Base-by-base conservation (phyloP, 2,329 filamentous ascomycete species). In the Fusarium mangiferae region DNA sequence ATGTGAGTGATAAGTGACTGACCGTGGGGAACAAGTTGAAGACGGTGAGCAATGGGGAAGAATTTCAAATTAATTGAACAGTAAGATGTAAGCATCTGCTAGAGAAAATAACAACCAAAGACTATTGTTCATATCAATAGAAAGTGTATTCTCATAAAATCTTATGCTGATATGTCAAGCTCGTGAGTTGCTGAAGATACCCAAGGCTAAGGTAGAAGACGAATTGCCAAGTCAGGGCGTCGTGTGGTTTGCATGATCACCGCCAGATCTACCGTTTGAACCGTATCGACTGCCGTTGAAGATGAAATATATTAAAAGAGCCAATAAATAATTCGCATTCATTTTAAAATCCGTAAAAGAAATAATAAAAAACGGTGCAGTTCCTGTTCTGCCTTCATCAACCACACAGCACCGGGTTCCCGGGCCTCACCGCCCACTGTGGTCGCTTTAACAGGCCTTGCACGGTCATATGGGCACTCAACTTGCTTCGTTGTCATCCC, bases 391-490 rank as follows among this genome's bases (percentile, higher is more conserved):
- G 36, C 44, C 44, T n/a, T 38, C 66, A 62, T 66, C 45, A 41
- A 70, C 51, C 61, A 70, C 60, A 59, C 74, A 73, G 74, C 66
- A 73, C 75, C 75, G 75, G 68, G 60, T 72, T 69, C 65, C 69
- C 72, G 66, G 75, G 61, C 75, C 72, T 77, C 74, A 76, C 75
- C 73, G 73, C 75, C 73, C 66, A 73, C 66, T 26, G 33, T 42
- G 72, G 71, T 26, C 72, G 35, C 71, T 74, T 41, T 49, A 69
- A 65, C 56, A 75, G 71, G 68, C 56, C 72, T 36, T 46, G 64
- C 49, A 35, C 30, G 81, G 81, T 83, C 81, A 83, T 82, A 81
- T 82, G 81, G 48, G 48, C 80, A 69, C 68, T 55, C 66, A 71
- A 75, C 73, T 56, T 81, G 48, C 48, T 51, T 51, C 48, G 48